Conservation (phyloP, 1,284 basidiomycete genomes). For the Ustilago vetiveriae region DNA sequence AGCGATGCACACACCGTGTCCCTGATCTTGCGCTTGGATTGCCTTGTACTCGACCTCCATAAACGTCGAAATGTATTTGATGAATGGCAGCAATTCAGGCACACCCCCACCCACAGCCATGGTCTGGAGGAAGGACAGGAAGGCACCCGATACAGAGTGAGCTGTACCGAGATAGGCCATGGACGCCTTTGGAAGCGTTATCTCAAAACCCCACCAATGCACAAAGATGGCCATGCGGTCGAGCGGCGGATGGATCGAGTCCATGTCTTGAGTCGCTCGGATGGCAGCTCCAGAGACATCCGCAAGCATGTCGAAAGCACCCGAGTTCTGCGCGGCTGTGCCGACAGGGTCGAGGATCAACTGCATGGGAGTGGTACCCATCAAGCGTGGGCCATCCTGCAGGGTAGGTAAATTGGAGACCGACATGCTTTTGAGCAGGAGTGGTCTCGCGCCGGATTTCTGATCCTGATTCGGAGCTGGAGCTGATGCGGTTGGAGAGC, state of each 20-base stretch:
- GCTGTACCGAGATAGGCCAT: constrained; percentile 59
- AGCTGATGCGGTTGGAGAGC: not conserved
- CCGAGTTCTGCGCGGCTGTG: constrained; percentile 32
- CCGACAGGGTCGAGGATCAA: constrained; percentile 47
- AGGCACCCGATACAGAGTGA: constrained; percentile 55
- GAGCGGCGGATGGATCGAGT: constrained; percentile 49
- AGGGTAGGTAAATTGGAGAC: constrained; percentile 29
- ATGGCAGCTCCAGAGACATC: constrained; percentile 46
- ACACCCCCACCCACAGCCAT: constrained; percentile 58
- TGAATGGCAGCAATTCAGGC: constrained; percentile 59
- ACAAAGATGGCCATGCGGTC: constrained; percentile 63
- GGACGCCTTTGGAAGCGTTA: constrained; percentile 55
- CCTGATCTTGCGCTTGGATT: constrained; percentile 52
- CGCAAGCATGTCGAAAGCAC: constrained; percentile 56
- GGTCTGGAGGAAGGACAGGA: constrained; percentile 56
- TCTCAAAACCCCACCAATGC: constrained; percentile 64
- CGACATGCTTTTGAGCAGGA: constrained; percentile 38
- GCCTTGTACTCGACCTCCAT: constrained; percentile 63
- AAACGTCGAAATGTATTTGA: constrained; percentile 58
- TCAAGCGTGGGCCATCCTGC: constrained; percentile 28
- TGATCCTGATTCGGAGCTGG: not conserved
- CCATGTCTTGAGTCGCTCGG: constrained; percentile 40
- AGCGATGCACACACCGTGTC: constrained; percentile 56
- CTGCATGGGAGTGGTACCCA: constrained; percentile 48
- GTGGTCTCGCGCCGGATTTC: constrained; percentile 7